phyloP scores from a whole-genome alignment of 768 basidiomycete genomes.

The Tricholoma terreum region DNA sequence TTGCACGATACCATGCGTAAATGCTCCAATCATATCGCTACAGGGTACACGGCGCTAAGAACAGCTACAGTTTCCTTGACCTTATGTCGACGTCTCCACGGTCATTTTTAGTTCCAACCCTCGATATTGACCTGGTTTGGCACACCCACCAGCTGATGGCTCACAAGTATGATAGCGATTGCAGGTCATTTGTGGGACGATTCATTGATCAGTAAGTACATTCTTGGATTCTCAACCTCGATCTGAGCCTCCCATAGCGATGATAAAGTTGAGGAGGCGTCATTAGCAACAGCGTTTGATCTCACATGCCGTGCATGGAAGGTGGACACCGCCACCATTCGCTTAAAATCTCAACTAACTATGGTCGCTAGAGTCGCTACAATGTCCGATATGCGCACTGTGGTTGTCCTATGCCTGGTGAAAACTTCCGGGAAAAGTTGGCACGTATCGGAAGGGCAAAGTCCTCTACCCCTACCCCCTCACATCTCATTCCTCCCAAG shows the following conservation, averaged over 20 bases:
- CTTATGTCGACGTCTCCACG: slow-evolving; percentile 43
- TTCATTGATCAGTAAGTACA: slow-evolving; percentile 54
- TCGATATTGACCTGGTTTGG: slow-evolving; percentile 78
- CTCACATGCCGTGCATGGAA: slow-evolving; percentile 28
- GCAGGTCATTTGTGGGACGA: slow-evolving; percentile 38
- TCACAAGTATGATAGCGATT: slow-evolving; percentile 43
- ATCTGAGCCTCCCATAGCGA: slow-evolving; percentile 41
- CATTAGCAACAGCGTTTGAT: slow-evolving; percentile 46
- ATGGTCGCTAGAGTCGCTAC: slow-evolving; percentile 35
- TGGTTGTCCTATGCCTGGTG: slow-evolving; percentile 47
- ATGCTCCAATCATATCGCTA: background rate
- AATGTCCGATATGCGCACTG: slow-evolving; percentile 49
- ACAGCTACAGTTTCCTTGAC: slow-evolving; percentile 46
- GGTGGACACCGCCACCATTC: background rate
- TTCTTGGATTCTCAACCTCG: too few species aligned
- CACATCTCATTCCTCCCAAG: slow-evolving; percentile 30
- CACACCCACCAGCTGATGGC: slow-evolving; percentile 68
- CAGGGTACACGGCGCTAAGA: background rate
- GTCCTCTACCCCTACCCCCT: slow-evolving; percentile 18
- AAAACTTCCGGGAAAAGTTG: slow-evolving; percentile 38
- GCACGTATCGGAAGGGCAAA: slow-evolving; percentile 22
- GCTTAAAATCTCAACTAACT: background rate
- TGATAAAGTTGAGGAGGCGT: slow-evolving; percentile 39
- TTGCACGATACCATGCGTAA: slow-evolving; percentile 59
- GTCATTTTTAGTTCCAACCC: slow-evolving; percentile 52